phyloP scores from a whole-genome alignment of 805 yeast genomes.

The Ogataea paraovalis region DNA sequence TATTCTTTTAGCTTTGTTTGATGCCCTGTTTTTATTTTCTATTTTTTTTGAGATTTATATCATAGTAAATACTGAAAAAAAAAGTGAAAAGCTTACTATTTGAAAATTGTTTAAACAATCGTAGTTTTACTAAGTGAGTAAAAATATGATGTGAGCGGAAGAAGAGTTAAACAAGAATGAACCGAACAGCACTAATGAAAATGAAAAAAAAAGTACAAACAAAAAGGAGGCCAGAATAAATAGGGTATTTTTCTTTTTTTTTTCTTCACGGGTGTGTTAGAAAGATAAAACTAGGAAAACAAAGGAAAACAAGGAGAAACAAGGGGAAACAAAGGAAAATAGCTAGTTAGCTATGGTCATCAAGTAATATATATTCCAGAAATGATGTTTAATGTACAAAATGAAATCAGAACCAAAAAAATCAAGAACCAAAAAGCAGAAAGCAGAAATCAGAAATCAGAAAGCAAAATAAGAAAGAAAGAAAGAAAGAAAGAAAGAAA shows the following conservation, averaged over 20 bases:
- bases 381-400: not conserved
- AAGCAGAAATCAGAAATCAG: too few species aligned
- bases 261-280: too few species aligned
- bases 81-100: not conserved
- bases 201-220: not conserved
- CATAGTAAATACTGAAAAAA: not conserved
- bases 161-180: not conserved
- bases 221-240: not conserved
- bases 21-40: not conserved
- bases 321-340: not conserved
- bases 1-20: not conserved
- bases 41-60: not conserved
- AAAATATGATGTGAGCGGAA: not conserved
- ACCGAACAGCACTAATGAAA: not conserved
- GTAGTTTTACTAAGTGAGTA: not conserved
- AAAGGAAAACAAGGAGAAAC: not conserved
- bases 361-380: too few species aligned
- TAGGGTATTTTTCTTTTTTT: not conserved
- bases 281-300: not conserved
- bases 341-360: too few species aligned
- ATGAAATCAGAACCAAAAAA: not conserved
- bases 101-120: not conserved
- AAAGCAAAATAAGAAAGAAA: too few species aligned
- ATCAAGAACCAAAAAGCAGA: constrained; percentile 18
- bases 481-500: constrained; percentile 49